Conservation (phyloP, 2,329 filamentous ascomycete species). For the Aspergillus japonicus region DNA sequence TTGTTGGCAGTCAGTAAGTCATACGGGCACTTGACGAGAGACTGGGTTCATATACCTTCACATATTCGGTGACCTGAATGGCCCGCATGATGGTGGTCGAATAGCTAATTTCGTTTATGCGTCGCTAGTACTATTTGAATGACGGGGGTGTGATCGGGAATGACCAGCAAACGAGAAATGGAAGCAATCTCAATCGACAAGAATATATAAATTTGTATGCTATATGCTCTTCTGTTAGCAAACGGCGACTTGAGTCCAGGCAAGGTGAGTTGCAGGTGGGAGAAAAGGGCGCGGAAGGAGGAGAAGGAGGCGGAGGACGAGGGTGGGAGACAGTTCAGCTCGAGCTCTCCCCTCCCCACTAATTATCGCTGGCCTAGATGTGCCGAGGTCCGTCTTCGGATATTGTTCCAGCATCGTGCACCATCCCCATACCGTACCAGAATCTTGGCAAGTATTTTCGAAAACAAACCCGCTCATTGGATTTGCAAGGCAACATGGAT, state of each 20-base stretch:
- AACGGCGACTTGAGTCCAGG: background rate
- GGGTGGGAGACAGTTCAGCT: background rate
- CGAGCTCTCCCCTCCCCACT: background rate
- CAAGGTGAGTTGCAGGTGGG: too few species aligned
- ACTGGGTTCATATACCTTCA: slow-evolving; percentile 56
- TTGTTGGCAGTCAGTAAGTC: slow-evolving; percentile 2
- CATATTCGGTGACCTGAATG: slow-evolving; percentile 71
- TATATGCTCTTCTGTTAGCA: background rate
- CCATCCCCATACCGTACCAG: background rate
- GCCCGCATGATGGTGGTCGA: slow-evolving; percentile 63
- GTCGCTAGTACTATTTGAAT: background rate
- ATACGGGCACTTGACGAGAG: background rate
- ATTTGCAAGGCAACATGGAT: background rate
- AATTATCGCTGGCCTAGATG: slow-evolving; percentile 9
- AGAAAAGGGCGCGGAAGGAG: background rate
- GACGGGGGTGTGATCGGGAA: background rate
- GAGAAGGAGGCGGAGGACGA: background rate
- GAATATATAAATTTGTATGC: background rate
- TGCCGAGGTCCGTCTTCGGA: slow-evolving; percentile 20
- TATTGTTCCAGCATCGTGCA: background rate
- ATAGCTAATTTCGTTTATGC: background rate
- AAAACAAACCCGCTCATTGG: too few species aligned
- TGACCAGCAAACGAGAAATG: background rate
- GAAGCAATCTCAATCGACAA: background rate
- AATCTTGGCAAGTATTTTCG: too few species aligned